phyloP scores from a whole-genome alignment of 2,329 filamentous ascomycete genomes.

The Scedosporium dehoogii region DNA sequence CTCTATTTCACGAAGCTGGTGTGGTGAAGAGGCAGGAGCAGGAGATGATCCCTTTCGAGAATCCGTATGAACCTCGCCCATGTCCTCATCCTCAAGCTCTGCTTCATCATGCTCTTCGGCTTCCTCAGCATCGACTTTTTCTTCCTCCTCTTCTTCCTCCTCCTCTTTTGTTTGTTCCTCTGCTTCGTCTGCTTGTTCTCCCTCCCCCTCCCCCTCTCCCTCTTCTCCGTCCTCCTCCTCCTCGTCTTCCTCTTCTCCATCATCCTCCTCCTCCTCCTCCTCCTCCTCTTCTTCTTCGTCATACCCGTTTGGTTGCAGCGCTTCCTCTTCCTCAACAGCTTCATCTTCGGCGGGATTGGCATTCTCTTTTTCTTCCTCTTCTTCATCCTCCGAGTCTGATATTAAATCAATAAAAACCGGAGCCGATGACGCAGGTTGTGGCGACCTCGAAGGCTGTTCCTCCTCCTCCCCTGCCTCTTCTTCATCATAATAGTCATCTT shows the following conservation, averaged over 20 bases:
- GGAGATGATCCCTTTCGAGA: background rate
- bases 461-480: conserved; percentile 4
- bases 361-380: conserved; percentile 4
- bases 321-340: conserved; percentile 4
- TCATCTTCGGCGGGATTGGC: conserved; percentile 4
- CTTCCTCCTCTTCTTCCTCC: conserved; percentile 5
- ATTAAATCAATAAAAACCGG: conserved; percentile 37
- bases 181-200: conserved; percentile 5
- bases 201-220: background rate
- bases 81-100: background rate
- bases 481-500: conserved; percentile 2
- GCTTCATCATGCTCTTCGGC: conserved; percentile 19
- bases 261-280: background rate
- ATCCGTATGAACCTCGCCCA: background rate
- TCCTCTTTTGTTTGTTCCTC: background rate
- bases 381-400: conserved; percentile 33
- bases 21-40: background rate
- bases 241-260: conserved; percentile 4
- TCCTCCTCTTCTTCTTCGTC: background rate
- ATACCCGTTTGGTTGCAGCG: conserved; percentile 1
- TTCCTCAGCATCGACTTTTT: conserved; percentile 21
- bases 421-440: conserved; percentile 15
- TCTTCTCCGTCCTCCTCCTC: conserved; percentile 10
- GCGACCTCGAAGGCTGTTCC: conserved; percentile 3
- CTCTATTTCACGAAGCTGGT: background rate